Evolutionary conservation across 441 rosid species (phyloP).

Genomic region (Dalechampia spathulata): DNA sequence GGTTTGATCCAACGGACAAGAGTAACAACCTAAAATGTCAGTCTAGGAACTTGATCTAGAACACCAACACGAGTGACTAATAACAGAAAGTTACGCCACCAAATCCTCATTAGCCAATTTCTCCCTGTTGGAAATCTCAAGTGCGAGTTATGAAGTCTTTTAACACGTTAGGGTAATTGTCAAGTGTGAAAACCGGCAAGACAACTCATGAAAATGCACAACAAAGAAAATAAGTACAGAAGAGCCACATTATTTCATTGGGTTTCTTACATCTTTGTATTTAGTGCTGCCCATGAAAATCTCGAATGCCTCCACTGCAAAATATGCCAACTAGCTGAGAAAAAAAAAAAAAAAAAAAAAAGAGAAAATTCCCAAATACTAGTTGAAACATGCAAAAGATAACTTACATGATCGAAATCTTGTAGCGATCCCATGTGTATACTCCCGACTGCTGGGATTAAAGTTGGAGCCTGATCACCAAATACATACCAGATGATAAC

Average conservation of each 20-base stretch:
- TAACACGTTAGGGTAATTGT: too few species aligned
- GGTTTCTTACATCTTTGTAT: conserved; percentile 59
- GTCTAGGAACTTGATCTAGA: background rate
- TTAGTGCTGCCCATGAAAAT: conserved; percentile 53
- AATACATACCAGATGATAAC: background rate
- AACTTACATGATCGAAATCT: conserved; percentile 70
- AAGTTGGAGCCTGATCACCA: conserved; percentile 62
- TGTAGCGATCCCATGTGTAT: conserved; percentile 62
- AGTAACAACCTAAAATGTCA: background rate
- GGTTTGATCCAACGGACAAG: too few species aligned
- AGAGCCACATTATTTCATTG: conserved; percentile 1
- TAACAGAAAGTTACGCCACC: too few species aligned
- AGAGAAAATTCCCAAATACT: too few species aligned
- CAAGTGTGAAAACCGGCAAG: too few species aligned
- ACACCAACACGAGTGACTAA: background rate
- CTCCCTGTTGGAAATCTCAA: too few species aligned
- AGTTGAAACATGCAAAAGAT: conserved; percentile 4
- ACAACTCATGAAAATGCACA: too few species aligned
- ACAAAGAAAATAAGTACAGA: background rate
- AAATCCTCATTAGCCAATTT: too few species aligned
- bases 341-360: too few species aligned
- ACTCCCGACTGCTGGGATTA: conserved; percentile 46
- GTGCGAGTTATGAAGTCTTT: too few species aligned
- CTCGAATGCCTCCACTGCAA: conserved; percentile 75
- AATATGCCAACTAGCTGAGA: conserved; percentile 15